Conservation (phyloP, 2,329 filamentous ascomycete species). For the Aspergillus pseudoterreus region DNA sequence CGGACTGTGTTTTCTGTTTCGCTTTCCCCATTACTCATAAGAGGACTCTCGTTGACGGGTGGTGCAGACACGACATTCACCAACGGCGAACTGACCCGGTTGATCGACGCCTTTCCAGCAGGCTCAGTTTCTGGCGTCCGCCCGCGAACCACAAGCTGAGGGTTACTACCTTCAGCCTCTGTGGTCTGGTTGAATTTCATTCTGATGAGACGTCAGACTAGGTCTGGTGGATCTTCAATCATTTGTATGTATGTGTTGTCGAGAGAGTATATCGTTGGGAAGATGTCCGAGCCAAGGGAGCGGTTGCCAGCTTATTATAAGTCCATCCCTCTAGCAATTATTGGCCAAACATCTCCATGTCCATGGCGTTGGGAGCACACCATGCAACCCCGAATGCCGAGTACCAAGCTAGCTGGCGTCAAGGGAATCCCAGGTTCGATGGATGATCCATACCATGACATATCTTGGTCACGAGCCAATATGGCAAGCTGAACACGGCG, state of each 20-base stretch:
- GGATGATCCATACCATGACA: background rate
- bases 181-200: background rate
- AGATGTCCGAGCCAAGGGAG: too few species aligned
- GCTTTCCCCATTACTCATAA: background rate
- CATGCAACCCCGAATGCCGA: too few species aligned
- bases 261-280: too few species aligned
- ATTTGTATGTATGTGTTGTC: too few species aligned
- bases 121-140: background rate
- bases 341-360: too few species aligned
- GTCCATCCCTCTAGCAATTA: too few species aligned
- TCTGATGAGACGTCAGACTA: background rate
- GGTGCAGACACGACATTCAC: background rate
- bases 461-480: background rate
- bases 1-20: constrained; percentile 21
- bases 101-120: background rate
- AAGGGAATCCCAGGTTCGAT: background rate
- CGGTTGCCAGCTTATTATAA: too few species aligned
- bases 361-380: too few species aligned
- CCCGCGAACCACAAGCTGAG: background rate
- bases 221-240: background rate
- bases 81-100: background rate
- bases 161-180: background rate
- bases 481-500: background rate
- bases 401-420: too few species aligned
- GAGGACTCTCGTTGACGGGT: background rate